Base-by-base conservation (phyloP, 345 rosid species). In the Lumnitzera littorea region DNA sequence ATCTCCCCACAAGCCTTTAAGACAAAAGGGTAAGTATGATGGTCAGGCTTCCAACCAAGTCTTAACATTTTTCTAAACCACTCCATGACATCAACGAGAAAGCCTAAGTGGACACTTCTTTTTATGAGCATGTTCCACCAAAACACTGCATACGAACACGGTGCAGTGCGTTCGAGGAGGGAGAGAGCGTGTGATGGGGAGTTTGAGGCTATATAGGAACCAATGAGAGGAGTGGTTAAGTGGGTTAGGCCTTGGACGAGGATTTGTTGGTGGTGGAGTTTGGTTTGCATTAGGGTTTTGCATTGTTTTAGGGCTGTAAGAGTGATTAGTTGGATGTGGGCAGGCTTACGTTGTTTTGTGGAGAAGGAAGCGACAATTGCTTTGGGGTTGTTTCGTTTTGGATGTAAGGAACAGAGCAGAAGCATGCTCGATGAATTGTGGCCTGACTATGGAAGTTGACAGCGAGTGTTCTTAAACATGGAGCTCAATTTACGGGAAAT, bases 71-170 rank as follows among this genome's bases (percentile, higher is more conserved):
- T 58, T 31, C 72, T 67, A 55, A 79, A 79, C 5, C 77, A 65
- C 55, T 60, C 58, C 27, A 88, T 72, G 15, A 65, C 74, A 5
- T 81, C 76, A 16, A 53, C 70, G 24, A 36, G 63, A 16, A 71
- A 68, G 9, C 82, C 80, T 51, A 72, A 69, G n/a, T 41, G 72
- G 51, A 84, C 69, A 53, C 67, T 64, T 25, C 61, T 55, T 47
- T 86, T 88, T 43, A 91, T 85, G 51, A 88, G 82, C 57, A 74
- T 62, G 68, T 90, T 90, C 96, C 92, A 87, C 72, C 80, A 81
- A 78, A 74, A 87, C 58, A 85, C 81, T 15, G 81, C 69, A 36
- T 62, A 60, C 55, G 76, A 56, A 27, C 86, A 85, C 0, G 96
- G 84, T 10, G 73, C 25, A 24, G 80, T 72, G 23, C 63, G 53